Evolutionary conservation across 306 rosid genomes (phyloP).

Genomic region (Quillaja saponaria): DNA sequence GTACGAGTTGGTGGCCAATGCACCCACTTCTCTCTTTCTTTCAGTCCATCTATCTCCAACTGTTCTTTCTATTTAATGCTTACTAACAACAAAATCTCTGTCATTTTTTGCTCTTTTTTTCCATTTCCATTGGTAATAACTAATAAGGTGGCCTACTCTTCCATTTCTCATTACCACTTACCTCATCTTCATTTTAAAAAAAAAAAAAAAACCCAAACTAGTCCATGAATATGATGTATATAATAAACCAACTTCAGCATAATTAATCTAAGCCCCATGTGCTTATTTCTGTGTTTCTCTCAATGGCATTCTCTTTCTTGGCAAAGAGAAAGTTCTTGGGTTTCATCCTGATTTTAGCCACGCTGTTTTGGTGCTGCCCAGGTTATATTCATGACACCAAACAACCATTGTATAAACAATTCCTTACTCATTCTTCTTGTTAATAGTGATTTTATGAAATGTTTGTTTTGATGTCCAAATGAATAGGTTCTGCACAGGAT

Average conservation of each 20-base stretch:
- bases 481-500: slow-evolving; percentile 49
- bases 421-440: neutral
- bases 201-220: slow-evolving; percentile 6
- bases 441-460: neutral
- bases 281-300: slow-evolving; percentile 18
- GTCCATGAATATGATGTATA: no score
- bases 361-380: slow-evolving; percentile 39
- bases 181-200: slow-evolving; percentile 20
- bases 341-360: slow-evolving; percentile 19
- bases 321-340: slow-evolving; percentile 25
- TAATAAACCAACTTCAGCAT: slow-evolving; percentile 15
- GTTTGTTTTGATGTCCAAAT: neutral
- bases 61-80: slow-evolving; percentile 2
- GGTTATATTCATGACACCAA: slow-evolving; percentile 30
- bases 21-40: slow-evolving; percentile 27
- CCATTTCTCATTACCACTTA: slow-evolving; percentile 3
- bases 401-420: neutral
- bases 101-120: slow-evolving; percentile 23
- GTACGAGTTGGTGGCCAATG: slow-evolving; percentile 44
- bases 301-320: slow-evolving; percentile 35
- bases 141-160: slow-evolving; percentile 37
- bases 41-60: slow-evolving; percentile 34
- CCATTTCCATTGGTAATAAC: slow-evolving; percentile 27
- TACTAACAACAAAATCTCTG: slow-evolving; percentile 35
- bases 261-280: slow-evolving; percentile 19